These are phyloP conservation scores for Arthrobotrys iridis DNA, from an alignment of 2,329 filamentous ascomycete genomes.

Conservation along the genomic window DNA sequence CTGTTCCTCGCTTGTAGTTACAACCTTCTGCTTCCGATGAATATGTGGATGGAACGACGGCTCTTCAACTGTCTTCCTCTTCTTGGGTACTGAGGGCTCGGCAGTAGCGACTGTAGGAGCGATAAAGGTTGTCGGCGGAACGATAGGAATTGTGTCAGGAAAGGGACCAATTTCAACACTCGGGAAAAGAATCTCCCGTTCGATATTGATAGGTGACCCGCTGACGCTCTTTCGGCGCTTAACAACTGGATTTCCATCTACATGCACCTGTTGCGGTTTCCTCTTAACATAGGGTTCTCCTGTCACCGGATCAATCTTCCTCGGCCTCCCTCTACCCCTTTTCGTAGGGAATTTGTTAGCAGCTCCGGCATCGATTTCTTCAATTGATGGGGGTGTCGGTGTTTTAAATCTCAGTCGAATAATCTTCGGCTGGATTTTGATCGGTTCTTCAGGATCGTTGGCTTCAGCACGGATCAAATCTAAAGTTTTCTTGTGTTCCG, in stretches of 20 bases:
- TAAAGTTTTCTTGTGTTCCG: slow-evolving; percentile 13
- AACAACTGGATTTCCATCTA: neutral
- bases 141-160: neutral
- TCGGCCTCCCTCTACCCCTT: slow-evolving; percentile 36
- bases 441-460: neutral
- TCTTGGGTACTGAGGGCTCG: neutral
- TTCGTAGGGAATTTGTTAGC: slow-evolving; percentile 2
- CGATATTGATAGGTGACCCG: slow-evolving; percentile 14
- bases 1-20: slow-evolving; percentile 34
- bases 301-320: slow-evolving; percentile 30
- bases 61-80: slow-evolving; percentile 38
- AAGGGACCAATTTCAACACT: neutral
- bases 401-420: slow-evolving; percentile 36
- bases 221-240: slow-evolving; percentile 24
- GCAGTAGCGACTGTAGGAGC: neutral
- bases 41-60: slow-evolving; percentile 30
- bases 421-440: slow-evolving; percentile 26
- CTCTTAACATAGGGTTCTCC: slow-evolving; percentile 24
- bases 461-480: neutral
- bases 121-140: neutral
- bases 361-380: neutral
- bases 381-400: neutral
- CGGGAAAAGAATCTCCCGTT: neutral
- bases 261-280: neutral
- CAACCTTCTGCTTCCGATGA: slow-evolving; percentile 41